Percentiles rank a stretch among this genome's conserved stretches.
Evolutionary conservation across 495 filamentous ascomycete genomes (phyloP).

Genomic region (Trichocladium antarcticum): DNA sequence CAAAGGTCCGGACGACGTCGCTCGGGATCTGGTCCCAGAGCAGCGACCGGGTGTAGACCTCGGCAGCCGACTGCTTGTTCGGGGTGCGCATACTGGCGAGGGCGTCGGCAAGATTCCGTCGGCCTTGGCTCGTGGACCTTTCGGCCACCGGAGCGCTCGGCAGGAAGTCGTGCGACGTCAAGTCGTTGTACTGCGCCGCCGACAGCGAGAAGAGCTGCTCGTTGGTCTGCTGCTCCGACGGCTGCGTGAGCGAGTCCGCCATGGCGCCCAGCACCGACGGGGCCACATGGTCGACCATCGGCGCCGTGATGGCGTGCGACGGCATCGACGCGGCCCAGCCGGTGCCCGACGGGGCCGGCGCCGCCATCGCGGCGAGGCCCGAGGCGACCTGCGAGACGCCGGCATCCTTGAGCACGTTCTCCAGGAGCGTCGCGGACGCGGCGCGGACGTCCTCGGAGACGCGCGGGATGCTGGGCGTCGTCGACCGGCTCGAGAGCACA

Average conservation of each 20-base stretch:
- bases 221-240: slow-evolving; percentile 75
- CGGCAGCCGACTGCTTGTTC: slow-evolving; percentile 52
- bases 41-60: slow-evolving; percentile 85
- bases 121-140: slow-evolving; percentile 42
- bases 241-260: slow-evolving; percentile 59
- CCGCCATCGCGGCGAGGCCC: slow-evolving; percentile 37
- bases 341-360: slow-evolving; percentile 41
- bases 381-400: slow-evolving; percentile 45
- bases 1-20: slow-evolving; percentile 88
- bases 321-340: slow-evolving; percentile 34
- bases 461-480: slow-evolving; percentile 58
- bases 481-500: slow-evolving; percentile 73
- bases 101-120: slow-evolving; percentile 71
- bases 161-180: slow-evolving; percentile 61
- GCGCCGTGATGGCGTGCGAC: slow-evolving; percentile 42
- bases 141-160: slow-evolving; percentile 35
- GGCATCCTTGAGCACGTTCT: slow-evolving; percentile 76
- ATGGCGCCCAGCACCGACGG: slow-evolving; percentile 63
- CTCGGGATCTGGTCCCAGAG: slow-evolving; percentile 89
- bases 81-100: slow-evolving; percentile 65
- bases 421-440: slow-evolving; percentile 79
- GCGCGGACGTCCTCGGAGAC: slow-evolving; percentile 88
- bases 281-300: slow-evolving; percentile 43
- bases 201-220: slow-evolving; percentile 82
- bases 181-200: slow-evolving; percentile 76